phyloP scores from a whole-genome alignment of 148 eudicot genomes.

The Fallopia convolvulus region DNA sequence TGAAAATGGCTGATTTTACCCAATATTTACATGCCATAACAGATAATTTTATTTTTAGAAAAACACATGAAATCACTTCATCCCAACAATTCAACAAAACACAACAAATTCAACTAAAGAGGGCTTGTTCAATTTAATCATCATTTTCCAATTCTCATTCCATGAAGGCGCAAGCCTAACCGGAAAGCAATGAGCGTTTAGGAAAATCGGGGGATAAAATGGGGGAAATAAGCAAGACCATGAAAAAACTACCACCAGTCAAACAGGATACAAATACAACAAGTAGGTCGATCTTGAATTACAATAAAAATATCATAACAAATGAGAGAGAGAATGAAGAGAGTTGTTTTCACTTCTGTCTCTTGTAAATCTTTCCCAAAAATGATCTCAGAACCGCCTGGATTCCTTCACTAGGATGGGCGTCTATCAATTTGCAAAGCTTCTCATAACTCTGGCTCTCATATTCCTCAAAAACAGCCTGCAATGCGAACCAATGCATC shows the following conservation, averaged over 20 bases:
- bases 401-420: conserved; percentile 75
- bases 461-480: conserved; percentile 65
- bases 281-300: not conserved
- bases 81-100: not conserved
- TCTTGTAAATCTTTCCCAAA: conserved; percentile 88
- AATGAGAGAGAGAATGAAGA: not conserved
- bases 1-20: no score
- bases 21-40: no score
- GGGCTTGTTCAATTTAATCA: no score
- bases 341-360: conserved; percentile 48
- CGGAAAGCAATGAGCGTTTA: not conserved
- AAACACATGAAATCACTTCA: no score
- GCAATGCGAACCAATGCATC: not conserved
- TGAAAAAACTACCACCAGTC: not conserved
- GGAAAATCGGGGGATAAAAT: not conserved
- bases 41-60: no score
- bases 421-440: conserved; percentile 51
- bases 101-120: not conserved
- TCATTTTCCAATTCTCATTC: no score
- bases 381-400: conserved; percentile 80
- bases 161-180: not conserved
- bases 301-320: not conserved
- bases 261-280: conserved; percentile 2
- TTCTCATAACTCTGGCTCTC: conserved; percentile 68
- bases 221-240: not conserved